These are phyloP conservation scores for Pseudocercospora fuligena DNA, from an alignment of 2,329 filamentous ascomycete genomes.

Conservation along the genomic window DNA sequence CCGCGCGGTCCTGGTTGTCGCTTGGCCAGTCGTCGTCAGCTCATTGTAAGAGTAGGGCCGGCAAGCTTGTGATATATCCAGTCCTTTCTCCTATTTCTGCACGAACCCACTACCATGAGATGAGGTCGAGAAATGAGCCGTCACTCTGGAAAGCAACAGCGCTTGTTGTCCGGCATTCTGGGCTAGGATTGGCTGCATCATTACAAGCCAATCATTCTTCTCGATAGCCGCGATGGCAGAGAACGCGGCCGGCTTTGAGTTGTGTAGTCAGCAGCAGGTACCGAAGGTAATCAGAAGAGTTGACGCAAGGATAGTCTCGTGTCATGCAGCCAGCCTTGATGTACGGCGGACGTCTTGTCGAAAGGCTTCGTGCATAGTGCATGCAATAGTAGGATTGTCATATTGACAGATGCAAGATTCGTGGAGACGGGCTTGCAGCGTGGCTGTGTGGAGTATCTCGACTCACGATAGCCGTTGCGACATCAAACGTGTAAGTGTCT, in stretches of 20 bases:
- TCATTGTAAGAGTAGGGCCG: neutral
- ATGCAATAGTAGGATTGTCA: conserved; percentile 24
- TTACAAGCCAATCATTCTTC: conserved; percentile 5
- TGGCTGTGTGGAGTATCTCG: conserved; percentile 12
- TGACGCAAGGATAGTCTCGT: conserved; percentile 10
- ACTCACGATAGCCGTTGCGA: conserved; percentile 12
- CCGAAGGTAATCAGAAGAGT: neutral
- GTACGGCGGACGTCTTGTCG: neutral
- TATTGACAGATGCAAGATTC: conserved; percentile 17
- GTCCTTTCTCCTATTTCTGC: conserved; percentile 13
- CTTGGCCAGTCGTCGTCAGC: conserved; percentile 13
- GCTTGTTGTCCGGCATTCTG: conserved; percentile 12
- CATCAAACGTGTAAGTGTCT: conserved; percentile 20
- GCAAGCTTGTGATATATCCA: neutral
- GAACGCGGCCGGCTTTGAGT: neutral
- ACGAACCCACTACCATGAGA: conserved; percentile 15
- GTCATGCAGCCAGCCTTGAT: conserved; percentile 19
- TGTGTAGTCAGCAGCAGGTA: conserved; percentile 8
- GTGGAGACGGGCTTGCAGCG: conserved; percentile 8
- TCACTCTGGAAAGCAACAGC: conserved; percentile 7
- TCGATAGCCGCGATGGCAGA: neutral
- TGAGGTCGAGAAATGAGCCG: conserved; percentile 17
- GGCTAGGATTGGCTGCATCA: conserved; percentile 23
- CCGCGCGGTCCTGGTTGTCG: conserved; percentile 13
- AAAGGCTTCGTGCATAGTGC: conserved; percentile 8